Percentiles rank a stretch among this genome's conserved stretches.
These are phyloP conservation scores for Begonia fuchsioides DNA, from an alignment of 306 rosid species.

Conservation along the genomic window DNA sequence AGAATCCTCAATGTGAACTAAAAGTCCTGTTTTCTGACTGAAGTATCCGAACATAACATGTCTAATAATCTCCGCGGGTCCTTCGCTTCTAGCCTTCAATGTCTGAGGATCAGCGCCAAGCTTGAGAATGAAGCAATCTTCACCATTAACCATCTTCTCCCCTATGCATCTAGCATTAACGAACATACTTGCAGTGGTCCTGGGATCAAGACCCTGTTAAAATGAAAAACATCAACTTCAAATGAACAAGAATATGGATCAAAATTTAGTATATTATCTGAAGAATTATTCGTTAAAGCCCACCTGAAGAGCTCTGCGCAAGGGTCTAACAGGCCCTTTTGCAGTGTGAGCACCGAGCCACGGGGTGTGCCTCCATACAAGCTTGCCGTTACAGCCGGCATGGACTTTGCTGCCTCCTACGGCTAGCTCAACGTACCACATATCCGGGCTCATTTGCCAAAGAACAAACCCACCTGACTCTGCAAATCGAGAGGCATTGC, in stretches of 20 bases:
- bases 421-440: slow-evolving; percentile 95
- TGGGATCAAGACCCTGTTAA: slow-evolving; percentile 78
- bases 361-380: slow-evolving; percentile 96
- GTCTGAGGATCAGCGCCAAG: slow-evolving; percentile 74
- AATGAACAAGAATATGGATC: background rate
- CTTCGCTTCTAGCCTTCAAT: slow-evolving; percentile 81
- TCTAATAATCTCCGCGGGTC: slow-evolving; percentile 91
- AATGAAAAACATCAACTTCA: slow-evolving; percentile 2
- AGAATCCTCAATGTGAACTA: slow-evolving; percentile 89
- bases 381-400: slow-evolving; percentile 89
- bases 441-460: slow-evolving; percentile 95
- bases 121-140: slow-evolving; percentile 88
- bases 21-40: slow-evolving; percentile 86
- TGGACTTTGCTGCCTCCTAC: slow-evolving; percentile 85
- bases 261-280: slow-evolving; percentile 1
- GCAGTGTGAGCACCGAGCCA: slow-evolving; percentile 96
- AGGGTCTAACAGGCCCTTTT: slow-evolving; percentile 83
- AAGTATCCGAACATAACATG: slow-evolving; percentile 87
- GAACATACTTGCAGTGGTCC: slow-evolving; percentile 89
- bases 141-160: slow-evolving; percentile 73
- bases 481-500: slow-evolving; percentile 54
- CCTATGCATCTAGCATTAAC: slow-evolving; percentile 75
- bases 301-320: slow-evolving; percentile 96
- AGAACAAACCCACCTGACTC: slow-evolving; percentile 95
- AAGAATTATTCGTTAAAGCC: background rate